Conservation (phyloP, 805 yeast genomes). For the Saccharomycopsis capsularis region DNA sequence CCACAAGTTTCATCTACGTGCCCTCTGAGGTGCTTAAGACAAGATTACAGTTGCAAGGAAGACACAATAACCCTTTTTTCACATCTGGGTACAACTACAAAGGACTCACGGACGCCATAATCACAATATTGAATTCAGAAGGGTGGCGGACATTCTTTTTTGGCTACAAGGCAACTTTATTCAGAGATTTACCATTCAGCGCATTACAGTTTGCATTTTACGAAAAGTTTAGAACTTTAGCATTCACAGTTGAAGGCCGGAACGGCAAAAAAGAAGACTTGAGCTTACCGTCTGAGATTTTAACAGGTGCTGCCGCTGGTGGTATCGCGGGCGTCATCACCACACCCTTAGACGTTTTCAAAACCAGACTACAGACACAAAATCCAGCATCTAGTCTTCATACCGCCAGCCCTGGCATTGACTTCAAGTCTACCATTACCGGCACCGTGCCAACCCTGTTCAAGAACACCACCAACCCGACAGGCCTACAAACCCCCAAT, state of each 20-base stretch:
- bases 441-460: not conserved
- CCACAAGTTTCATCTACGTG: conserved; percentile 81
- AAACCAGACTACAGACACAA: conserved; percentile 90
- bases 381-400: conserved; percentile 28
- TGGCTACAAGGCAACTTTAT: conserved; percentile 91
- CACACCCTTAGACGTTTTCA: conserved; percentile 87
- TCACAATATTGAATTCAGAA: conserved; percentile 57
- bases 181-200: conserved; percentile 90
- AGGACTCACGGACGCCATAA: conserved; percentile 65
- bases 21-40: conserved; percentile 95
- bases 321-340: conserved; percentile 85
- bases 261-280: conserved; percentile 36
- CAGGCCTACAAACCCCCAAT: too few species aligned
- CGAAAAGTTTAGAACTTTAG: conserved; percentile 67
- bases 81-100: conserved; percentile 80
- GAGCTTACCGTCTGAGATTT: conserved; percentile 54
- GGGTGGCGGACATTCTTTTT: conserved; percentile 71
- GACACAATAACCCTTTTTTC: conserved; percentile 70
- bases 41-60: conserved; percentile 87
- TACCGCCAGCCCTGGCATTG: conserved; percentile 13
- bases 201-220: conserved; percentile 95
- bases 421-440: not conserved
- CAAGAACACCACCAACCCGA: not conserved
- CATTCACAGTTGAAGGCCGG: conserved; percentile 34
- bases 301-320: conserved; percentile 94